Base-by-base conservation (phyloP, 1,284 basidiomycete genomes). In the Ganoderma lingzhi region DNA sequence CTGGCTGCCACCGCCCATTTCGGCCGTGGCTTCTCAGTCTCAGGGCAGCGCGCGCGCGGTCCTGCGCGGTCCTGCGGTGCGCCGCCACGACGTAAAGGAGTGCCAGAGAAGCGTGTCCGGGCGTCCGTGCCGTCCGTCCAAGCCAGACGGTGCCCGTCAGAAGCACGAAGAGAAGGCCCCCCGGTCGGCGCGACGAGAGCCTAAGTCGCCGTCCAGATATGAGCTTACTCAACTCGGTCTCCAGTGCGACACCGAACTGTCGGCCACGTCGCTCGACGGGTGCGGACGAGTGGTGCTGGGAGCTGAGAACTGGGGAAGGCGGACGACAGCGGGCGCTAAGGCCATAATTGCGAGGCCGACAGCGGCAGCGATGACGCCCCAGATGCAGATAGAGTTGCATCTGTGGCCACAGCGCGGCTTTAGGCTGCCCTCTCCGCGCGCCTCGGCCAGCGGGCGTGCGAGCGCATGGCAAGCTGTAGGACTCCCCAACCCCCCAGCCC, bases 41-140 rank as follows among this genome's bases (percentile, higher is more conserved):
- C 37, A 23, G 23, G 59, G 37, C 35, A 12, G 15, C 35, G 30
- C 17, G n/a, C 37, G 35, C 37, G 58, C 58, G 39, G 58, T 19
- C 64, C 42, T 62, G 63, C 44, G 62, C 44, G 62, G 62, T 12
- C 62, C 56, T 66, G 67, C 51, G 63, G 65, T 67, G 44, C 48
- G 51, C 62, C 63, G 59, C n/a, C 60, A 39, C 62, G 66, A 72
- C 69, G 69, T 70, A 69, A 72, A 39, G 62, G 67, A 62, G 55
- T 45, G 65, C 44, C 45, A 42, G 19, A 62, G 69, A 70, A 70
- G 67, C 62, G 37, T 35, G 23, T 28, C 12, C 62, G 68, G 66
- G 62, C 71, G 64, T 64, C 68, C 66, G 66, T 41, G 68, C 58
- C 48, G 64, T 60, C 68, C 60, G 68, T 62, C 66, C 39, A 66